Conservation (phyloP, 805 yeast species). For the Saccharomycopsis fibuligera region DNA sequence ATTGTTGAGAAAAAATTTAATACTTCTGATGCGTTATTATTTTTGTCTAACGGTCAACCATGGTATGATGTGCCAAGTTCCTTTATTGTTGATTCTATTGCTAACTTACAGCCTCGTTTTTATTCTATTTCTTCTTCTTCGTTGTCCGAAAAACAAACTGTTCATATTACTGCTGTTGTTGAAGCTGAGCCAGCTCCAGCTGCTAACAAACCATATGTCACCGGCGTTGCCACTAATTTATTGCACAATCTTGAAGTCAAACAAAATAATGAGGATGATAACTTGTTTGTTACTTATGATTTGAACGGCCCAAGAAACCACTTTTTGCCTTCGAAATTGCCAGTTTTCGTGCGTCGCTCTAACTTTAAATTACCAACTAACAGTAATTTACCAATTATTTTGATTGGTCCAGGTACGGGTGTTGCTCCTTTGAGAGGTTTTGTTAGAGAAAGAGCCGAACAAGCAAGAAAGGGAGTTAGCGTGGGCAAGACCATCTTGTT, state of each 20-base stretch:
- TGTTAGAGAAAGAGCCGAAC: constrained; percentile 74
- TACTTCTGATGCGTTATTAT: constrained; percentile 65
- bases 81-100: constrained; percentile 72
- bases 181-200: constrained; percentile 46
- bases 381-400: constrained; percentile 74
- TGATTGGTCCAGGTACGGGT: constrained; percentile 98
- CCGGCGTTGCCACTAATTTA: constrained; percentile 89
- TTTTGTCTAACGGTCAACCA: constrained; percentile 53
- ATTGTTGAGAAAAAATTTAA: constrained; percentile 59
- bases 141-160: constrained; percentile 60
- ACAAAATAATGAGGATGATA: constrained; percentile 40
- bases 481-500: constrained; percentile 74
- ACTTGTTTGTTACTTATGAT: constrained; percentile 44
- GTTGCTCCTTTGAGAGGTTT: constrained; percentile 98
- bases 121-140: constrained; percentile 94
- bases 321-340: constrained; percentile 48
- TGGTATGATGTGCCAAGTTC: constrained; percentile 82
- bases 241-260: constrained; percentile 62
- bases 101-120: constrained; percentile 87
- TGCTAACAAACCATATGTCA: constrained; percentile 26
- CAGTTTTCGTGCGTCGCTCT: constrained; percentile 91
- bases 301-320: constrained; percentile 79
- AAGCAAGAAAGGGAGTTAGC: constrained; percentile 39
- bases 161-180: constrained; percentile 88
- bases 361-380: constrained; percentile 89